Percentiles rank a stretch among this genome's conserved stretches.
Evolutionary conservation across 495 filamentous ascomycete genomes (phyloP).

Genomic region (Achaetomiella virescens): DNA sequence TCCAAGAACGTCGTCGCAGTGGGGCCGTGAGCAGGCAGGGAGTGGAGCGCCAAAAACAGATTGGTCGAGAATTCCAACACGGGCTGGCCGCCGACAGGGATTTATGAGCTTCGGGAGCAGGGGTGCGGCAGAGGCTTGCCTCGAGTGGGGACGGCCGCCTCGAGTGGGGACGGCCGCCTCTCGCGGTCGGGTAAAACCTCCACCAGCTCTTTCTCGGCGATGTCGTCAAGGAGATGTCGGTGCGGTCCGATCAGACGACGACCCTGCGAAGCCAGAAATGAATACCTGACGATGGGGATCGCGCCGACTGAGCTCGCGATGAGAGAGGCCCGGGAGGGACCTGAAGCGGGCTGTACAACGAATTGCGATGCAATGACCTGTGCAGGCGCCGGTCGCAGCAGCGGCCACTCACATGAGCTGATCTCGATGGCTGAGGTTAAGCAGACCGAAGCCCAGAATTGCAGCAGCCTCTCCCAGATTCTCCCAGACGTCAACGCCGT

Average conservation of each 20-base stretch:
- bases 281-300: not conserved
- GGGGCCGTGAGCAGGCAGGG: conserved; percentile 20
- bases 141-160: not conserved
- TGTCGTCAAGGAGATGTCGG: conserved; percentile 22
- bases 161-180: not conserved
- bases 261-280: not conserved
- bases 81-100: conserved; percentile 27
- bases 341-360: not conserved
- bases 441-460: not conserved
- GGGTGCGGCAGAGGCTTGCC: conserved; percentile 18
- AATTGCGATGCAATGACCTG: not conserved
- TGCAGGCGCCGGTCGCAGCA: not conserved
- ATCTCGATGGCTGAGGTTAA: not conserved
- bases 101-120: conserved; percentile 20
- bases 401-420: not conserved
- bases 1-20: conserved; percentile 27
- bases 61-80: conserved; percentile 21
- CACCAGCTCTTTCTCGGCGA: conserved; percentile 12
- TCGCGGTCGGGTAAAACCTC: not conserved
- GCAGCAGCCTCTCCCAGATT: not conserved
- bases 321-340: not conserved
- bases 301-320: not conserved
- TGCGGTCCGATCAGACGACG: not conserved
- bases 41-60: conserved; percentile 19
- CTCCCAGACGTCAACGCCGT: not conserved